A percentile compares a stretch with the other conserved stretches of the same genome.
Evolutionary conservation across 2,329 filamentous ascomycete species (phyloP).

Genomic region (Apiospora marii): DNA sequence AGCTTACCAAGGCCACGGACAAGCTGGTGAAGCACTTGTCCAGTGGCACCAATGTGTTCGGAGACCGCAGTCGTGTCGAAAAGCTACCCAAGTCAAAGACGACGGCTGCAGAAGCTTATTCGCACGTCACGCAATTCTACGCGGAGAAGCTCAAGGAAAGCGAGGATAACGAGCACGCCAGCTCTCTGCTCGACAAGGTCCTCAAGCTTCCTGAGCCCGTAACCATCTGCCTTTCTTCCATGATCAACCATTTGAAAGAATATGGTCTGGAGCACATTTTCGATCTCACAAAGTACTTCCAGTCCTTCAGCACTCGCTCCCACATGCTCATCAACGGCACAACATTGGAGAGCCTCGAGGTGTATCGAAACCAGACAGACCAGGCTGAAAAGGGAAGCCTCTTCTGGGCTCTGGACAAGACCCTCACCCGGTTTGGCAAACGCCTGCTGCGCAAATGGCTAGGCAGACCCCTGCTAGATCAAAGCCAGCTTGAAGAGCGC

Average conservation of each 20-base stretch:
- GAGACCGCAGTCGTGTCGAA: slow-evolving; percentile 88
- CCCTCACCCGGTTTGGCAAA: slow-evolving; percentile 87
- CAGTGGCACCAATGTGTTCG: slow-evolving; percentile 89
- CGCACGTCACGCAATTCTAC: slow-evolving; percentile 92
- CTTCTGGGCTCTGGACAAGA: slow-evolving; percentile 95
- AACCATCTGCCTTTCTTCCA: slow-evolving; percentile 90
- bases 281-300: slow-evolving; percentile 94
- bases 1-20: slow-evolving; percentile 88
- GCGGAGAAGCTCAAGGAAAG: slow-evolving; percentile 79
- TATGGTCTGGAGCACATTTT: slow-evolving; percentile 97
- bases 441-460: slow-evolving; percentile 94
- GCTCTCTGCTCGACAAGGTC: slow-evolving; percentile 82
- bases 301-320: slow-evolving; percentile 90
- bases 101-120: slow-evolving; percentile 83
- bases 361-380: slow-evolving; percentile 95
- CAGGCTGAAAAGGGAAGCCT: slow-evolving; percentile 85
- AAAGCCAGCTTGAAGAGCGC: slow-evolving; percentile 75
- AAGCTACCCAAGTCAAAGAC: slow-evolving; percentile 78
- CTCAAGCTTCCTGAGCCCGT: slow-evolving; percentile 85
- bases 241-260: slow-evolving; percentile 92
- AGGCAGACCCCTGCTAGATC: slow-evolving; percentile 85
- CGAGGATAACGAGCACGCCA: slow-evolving; percentile 62
- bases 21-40: slow-evolving; percentile 92
- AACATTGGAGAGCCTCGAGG: slow-evolving; percentile 90
- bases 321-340: slow-evolving; percentile 98